A percentile compares a stretch with the other conserved stretches of the same genome.
These are phyloP conservation scores for Rhododendron ferrugineum DNA, from an alignment of 148 eudicot species.

Conservation along the genomic window DNA sequence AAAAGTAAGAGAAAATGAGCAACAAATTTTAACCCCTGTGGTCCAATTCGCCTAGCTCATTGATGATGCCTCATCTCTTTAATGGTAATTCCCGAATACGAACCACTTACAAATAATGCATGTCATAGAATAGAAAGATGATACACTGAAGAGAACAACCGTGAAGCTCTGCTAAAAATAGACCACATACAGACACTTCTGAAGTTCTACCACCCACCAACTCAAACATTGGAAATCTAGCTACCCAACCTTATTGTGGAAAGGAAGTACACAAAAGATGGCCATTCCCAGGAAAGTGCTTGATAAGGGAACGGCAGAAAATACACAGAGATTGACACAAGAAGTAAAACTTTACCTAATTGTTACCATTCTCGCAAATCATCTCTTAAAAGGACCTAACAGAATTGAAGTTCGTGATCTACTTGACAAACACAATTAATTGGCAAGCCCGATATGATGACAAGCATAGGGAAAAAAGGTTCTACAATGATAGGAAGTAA, in stretches of 20 bases:
- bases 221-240: background rate
- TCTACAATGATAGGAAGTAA: background rate
- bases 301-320: background rate
- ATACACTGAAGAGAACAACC: background rate
- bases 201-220: background rate
- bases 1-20: background rate
- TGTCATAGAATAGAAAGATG: background rate
- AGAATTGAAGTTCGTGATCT: background rate
- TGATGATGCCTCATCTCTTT: background rate
- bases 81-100: background rate
- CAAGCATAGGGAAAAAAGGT: background rate
- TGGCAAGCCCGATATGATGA: background rate
- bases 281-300: background rate
- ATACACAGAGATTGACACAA: background rate
- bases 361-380: background rate
- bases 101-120: background rate
- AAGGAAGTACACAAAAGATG: background rate
- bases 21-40: background rate
- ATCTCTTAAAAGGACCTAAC: background rate
- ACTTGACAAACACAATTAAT: background rate
- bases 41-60: background rate
- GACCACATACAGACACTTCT: background rate
- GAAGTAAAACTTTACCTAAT: background rate
- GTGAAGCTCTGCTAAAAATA: background rate
- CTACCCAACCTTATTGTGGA: background rate